A percentile compares a stretch with the other conserved stretches of the same genome.
phyloP scores from a whole-genome alignment of 768 basidiomycete species.

The Butyriboletus loyo region DNA sequence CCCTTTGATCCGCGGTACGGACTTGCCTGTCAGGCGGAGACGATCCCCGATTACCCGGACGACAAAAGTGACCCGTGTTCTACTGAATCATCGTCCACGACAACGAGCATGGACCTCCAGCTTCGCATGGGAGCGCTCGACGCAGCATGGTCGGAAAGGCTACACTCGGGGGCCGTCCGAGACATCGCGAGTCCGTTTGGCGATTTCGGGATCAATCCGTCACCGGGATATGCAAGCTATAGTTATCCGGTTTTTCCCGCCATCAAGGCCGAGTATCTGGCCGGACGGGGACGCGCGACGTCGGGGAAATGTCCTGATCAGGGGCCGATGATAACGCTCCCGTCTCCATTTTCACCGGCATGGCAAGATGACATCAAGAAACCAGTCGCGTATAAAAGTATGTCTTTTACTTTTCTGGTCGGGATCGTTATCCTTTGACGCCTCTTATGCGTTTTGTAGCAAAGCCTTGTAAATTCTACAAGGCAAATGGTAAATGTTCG shows the following conservation, averaged over 20 bases:
- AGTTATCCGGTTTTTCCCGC: constrained; percentile 15
- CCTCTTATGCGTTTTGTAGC: constrained; percentile 33
- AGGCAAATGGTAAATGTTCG: constrained; percentile 44
- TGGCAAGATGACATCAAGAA: constrained; percentile 20
- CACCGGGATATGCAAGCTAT: constrained; percentile 8
- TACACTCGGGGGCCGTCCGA: not conserved
- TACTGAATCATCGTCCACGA: constrained; percentile 16
- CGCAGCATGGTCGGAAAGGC: not conserved
- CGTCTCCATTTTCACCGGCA: not conserved
- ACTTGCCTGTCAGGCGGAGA: constrained; percentile 5
- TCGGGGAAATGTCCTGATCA: constrained; percentile 9
- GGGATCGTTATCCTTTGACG: not conserved
- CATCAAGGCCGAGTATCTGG: constrained; percentile 6
- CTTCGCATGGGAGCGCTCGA: constrained; percentile 6
- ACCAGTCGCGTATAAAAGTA: constrained; percentile 29
- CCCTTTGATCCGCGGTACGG: constrained; percentile 18
- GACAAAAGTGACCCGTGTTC: constrained; percentile 28
- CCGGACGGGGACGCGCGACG: constrained; percentile 1
- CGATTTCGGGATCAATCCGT: constrained; percentile 11
- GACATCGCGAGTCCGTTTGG: constrained; percentile 5
- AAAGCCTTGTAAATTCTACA: constrained; percentile 59
- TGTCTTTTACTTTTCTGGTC: not conserved
- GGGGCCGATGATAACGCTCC: not conserved
- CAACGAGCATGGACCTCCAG: constrained; percentile 11
- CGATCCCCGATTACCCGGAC: constrained; percentile 18